phyloP scores from a whole-genome alignment of 1,284 basidiomycete species.

The Leccinum cinnamomeum region DNA sequence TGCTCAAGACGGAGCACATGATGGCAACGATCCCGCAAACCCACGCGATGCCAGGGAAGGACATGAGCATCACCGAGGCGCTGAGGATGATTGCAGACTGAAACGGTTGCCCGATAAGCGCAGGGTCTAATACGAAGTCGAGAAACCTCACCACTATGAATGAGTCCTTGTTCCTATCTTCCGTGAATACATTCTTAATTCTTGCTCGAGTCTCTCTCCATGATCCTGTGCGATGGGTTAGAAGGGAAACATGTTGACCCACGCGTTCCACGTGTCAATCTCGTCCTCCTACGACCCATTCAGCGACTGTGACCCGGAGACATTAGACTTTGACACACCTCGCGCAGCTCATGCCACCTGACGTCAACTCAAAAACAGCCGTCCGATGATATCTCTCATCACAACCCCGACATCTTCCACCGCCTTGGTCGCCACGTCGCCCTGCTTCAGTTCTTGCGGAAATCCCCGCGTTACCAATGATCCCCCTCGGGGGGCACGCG shows the following conservation, averaged over 20 bases:
- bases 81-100: no score
- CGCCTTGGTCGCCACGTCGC: conserved; percentile 80
- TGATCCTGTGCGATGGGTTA: conserved; percentile 46
- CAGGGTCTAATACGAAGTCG: background rate
- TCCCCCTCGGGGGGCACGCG: conserved; percentile 47
- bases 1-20: no score
- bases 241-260: background rate
- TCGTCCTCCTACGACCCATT: conserved; percentile 60
- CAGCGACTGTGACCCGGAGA: background rate
- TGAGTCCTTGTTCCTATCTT: conserved; percentile 56
- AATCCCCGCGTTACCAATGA: conserved; percentile 78
- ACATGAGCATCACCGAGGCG: no score
- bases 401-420: conserved; percentile 75
- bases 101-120: background rate
- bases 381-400: conserved; percentile 36
- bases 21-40: no score
- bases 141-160: background rate
- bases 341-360: conserved; percentile 67
- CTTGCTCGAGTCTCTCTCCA: conserved; percentile 52
- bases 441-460: conserved; percentile 65
- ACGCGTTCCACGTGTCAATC: conserved; percentile 77
- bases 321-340: conserved; percentile 28
- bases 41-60: no score
- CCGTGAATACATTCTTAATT: conserved; percentile 41
- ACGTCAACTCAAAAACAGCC: conserved; percentile 47